These are phyloP conservation scores for Calycina marina DNA, from an alignment of 2,329 filamentous ascomycete species.

Conservation along the genomic window DNA sequence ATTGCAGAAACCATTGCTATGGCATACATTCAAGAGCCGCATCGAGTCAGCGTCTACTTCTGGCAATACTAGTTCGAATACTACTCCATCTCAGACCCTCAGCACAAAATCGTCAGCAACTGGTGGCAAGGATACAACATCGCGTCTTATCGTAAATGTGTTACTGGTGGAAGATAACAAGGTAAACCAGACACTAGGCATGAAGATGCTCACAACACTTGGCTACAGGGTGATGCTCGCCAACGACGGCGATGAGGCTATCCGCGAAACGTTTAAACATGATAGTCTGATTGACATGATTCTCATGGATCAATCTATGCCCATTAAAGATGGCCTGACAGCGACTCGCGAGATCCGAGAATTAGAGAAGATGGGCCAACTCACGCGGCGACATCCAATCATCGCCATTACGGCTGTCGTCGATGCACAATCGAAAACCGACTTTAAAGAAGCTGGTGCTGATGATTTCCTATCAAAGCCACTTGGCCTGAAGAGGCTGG, in stretches of 20 bases:
- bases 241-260: constrained; percentile 19
- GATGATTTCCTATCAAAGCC: constrained; percentile 22
- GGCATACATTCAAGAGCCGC: too few relatives aligned
- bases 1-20: too few relatives aligned
- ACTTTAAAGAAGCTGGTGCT: constrained; percentile 18
- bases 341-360: constrained; percentile 20
- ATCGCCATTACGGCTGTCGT: constrained; percentile 22
- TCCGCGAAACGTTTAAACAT: constrained; percentile 15
- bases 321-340: constrained; percentile 20
- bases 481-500: constrained; percentile 6
- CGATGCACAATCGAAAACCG: constrained; percentile 13
- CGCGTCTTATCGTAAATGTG: constrained; percentile 9
- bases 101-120: constrained; percentile 7
- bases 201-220: constrained; percentile 14
- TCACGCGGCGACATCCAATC: constrained; percentile 14
- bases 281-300: constrained; percentile 16
- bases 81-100: too few relatives aligned
- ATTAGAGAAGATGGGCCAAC: constrained; percentile 13
- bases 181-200: constrained; percentile 20
- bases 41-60: too few relatives aligned
- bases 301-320: constrained; percentile 24
- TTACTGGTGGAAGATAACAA: constrained; percentile 20
- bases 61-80: too few relatives aligned
- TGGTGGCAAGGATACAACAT: constrained; percentile 8
- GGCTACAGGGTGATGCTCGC: constrained; percentile 16